Percentiles rank a stretch among this genome's conserved stretches.
Evolutionary conservation across 2,329 filamentous ascomycete genomes (phyloP).

Genomic region (Fusarium agapanthi): DNA sequence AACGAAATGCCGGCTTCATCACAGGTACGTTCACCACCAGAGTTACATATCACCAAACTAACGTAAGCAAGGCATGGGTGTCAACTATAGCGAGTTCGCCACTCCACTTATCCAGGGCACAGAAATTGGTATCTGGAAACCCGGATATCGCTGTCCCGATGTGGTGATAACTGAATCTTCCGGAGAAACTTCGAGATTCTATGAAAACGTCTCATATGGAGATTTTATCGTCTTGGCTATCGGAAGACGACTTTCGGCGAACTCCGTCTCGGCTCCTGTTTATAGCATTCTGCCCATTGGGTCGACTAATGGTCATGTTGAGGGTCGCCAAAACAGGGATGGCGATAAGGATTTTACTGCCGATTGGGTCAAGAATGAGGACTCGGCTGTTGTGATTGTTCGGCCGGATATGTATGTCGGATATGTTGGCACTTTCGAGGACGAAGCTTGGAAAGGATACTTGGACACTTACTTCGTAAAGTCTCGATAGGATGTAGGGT

Average conservation of each 20-base stretch:
- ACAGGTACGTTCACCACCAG: conserved; percentile 46
- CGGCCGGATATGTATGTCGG: conserved; percentile 36
- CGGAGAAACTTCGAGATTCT: conserved; percentile 1
- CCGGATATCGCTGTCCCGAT: conserved; percentile 28
- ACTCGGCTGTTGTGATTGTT: conserved; percentile 3
- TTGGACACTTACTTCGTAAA: not conserved
- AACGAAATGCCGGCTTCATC: conserved; percentile 59
- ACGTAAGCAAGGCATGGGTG: conserved; percentile 16
- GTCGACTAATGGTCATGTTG: not conserved
- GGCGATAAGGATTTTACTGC: not conserved
- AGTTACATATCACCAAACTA: not conserved
- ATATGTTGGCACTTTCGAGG: not conserved
- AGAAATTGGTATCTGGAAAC: conserved; percentile 13
- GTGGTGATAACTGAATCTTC: not conserved
- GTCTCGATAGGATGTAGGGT: not conserved
- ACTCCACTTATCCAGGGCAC: conserved; percentile 16
- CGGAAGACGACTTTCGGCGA: not conserved
- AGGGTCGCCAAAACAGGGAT: not conserved
- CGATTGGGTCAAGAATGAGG: not conserved
- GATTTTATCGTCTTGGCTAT: not conserved
- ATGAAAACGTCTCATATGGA: not conserved
- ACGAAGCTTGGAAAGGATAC: conserved; percentile 18
- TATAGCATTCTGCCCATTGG: not conserved
- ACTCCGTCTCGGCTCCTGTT: not conserved
- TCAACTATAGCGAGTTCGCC: conserved; percentile 12